Conservation (phyloP, 2,329 filamentous ascomycete species). For the Diaporthe humulicola region DNA sequence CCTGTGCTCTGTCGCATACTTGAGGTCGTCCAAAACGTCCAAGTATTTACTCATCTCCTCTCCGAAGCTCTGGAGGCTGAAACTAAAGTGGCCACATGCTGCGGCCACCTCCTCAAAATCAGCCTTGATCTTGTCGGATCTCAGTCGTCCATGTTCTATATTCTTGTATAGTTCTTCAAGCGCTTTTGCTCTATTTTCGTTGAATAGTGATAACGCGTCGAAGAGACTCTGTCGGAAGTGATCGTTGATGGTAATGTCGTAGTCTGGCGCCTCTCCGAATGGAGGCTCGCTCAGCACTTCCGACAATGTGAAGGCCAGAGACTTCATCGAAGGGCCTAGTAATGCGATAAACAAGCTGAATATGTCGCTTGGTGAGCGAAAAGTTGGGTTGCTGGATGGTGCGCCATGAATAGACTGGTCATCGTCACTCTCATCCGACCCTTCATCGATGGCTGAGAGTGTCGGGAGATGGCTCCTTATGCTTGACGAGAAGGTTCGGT, state of each 20-base stretch:
- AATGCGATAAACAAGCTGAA: conserved; percentile 92
- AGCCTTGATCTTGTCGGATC: conserved; percentile 82
- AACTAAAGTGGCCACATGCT: conserved; percentile 97
- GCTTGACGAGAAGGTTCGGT: conserved; percentile 46
- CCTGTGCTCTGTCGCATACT: conserved; percentile 75
- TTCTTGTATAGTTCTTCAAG: conserved; percentile 84
- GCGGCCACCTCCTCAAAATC: conserved; percentile 98
- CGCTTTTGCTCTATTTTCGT: conserved; percentile 79
- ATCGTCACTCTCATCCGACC: conserved; percentile 68
- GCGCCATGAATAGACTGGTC: conserved; percentile 51
- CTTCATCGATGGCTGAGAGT: conserved; percentile 74
- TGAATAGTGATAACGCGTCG: conserved; percentile 85
- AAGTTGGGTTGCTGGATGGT: conserved; percentile 50
- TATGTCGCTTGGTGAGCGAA: conserved; percentile 81
- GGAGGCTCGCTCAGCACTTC: conserved; percentile 90
- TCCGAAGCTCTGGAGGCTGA: conserved; percentile 89
- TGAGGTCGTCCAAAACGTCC: conserved; percentile 86
- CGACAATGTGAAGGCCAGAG: conserved; percentile 89
- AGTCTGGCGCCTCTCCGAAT: conserved; percentile 77
- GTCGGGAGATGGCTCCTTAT: conserved; percentile 57
- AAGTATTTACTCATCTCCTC: conserved; percentile 89
- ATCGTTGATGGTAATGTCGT: conserved; percentile 80
- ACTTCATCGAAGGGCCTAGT: conserved; percentile 95
- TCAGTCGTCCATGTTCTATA: conserved; percentile 77
- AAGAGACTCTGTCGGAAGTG: conserved; percentile 84